Percentiles rank a stretch among this genome's conserved stretches.
Evolutionary conservation across 495 filamentous ascomycete genomes (phyloP).

Genomic region (Echria macrotheca): DNA sequence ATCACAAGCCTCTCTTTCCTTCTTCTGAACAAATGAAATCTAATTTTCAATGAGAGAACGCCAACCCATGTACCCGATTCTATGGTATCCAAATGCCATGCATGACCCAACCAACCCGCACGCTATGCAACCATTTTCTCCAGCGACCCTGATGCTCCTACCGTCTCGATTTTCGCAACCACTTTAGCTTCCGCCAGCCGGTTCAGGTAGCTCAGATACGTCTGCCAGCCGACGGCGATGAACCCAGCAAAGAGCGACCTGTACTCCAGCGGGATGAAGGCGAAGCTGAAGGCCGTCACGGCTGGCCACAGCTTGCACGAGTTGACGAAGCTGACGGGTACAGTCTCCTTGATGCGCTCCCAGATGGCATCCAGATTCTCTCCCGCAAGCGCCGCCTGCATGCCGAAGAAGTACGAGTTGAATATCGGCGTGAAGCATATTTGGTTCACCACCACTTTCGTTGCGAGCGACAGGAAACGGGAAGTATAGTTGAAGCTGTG

Average conservation of each 20-base stretch:
- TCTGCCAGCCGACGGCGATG: constrained; percentile 86
- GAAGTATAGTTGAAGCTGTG: constrained; percentile 75
- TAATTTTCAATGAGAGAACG: too few species aligned
- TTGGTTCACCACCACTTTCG: constrained; percentile 80
- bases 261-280: constrained; percentile 72
- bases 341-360: constrained; percentile 66
- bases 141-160: background rate
- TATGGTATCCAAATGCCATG: constrained; percentile 9
- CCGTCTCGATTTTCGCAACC: background rate
- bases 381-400: constrained; percentile 62
- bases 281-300: constrained; percentile 83
- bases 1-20: too few species aligned
- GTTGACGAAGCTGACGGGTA: constrained; percentile 71
- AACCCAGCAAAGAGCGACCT: constrained; percentile 71
- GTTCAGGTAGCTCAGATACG: constrained; percentile 80
- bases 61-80: background rate
- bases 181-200: constrained; percentile 57
- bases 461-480: constrained; percentile 59
- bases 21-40: too few species aligned
- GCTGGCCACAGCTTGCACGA: constrained; percentile 86
- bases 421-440: constrained; percentile 78
- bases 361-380: constrained; percentile 55
- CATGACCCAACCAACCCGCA: background rate
- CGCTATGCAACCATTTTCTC: constrained; percentile 12
- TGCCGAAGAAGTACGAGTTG: constrained; percentile 87